Conservation (phyloP, 805 yeast genomes). For the Candida chilensis region DNA sequence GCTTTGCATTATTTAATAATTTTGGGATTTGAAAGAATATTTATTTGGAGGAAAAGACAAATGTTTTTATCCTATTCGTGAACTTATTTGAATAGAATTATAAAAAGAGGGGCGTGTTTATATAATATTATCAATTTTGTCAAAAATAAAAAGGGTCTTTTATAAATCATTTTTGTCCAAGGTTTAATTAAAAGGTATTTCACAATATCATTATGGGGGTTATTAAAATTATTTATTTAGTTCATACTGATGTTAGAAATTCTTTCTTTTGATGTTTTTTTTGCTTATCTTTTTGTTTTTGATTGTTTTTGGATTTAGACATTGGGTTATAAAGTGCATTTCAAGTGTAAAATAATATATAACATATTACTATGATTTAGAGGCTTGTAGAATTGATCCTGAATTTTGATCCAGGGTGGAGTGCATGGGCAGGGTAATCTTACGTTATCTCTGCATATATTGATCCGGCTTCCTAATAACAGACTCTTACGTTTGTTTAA, state of each 20-base stretch:
- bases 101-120: neutral
- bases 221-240: slow-evolving; percentile 1
- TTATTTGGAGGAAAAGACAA: too few relatives aligned
- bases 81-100: neutral
- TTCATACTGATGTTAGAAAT: slow-evolving; percentile 1
- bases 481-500: too few relatives aligned
- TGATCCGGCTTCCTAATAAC: too few relatives aligned
- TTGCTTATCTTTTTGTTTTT: slow-evolving; percentile 1
- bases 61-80: too few relatives aligned
- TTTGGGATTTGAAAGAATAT: too few relatives aligned
- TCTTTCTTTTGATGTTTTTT: neutral
- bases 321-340: slow-evolving; percentile 1
- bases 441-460: too few relatives aligned
- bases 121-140: neutral
- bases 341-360: slow-evolving; percentile 1
- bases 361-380: too few relatives aligned
- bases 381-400: too few relatives aligned
- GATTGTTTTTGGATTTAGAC: slow-evolving; percentile 1
- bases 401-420: too few relatives aligned
- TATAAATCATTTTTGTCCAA: neutral
- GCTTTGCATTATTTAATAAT: too few relatives aligned
- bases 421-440: too few relatives aligned
- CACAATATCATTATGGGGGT: slow-evolving; percentile 1
- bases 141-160: slow-evolving; percentile 1
- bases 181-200: neutral